These are phyloP conservation scores for Suillus cothurnatus DNA, from an alignment of 768 basidiomycete genomes.

Conservation along the genomic window DNA sequence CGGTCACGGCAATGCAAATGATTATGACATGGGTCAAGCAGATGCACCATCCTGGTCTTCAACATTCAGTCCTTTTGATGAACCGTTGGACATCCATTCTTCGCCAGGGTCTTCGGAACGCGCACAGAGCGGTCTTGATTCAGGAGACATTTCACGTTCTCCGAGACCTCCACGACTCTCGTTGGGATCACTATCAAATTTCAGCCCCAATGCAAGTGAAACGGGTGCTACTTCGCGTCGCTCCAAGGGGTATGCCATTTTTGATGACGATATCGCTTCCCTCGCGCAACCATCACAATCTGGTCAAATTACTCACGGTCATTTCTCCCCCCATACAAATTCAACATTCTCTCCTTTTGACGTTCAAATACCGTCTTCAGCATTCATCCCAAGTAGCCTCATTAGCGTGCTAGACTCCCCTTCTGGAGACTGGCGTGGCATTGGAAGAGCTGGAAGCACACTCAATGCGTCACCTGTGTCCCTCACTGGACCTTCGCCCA, in stretches of 20 bases:
- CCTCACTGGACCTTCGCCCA: slow-evolving; percentile 31
- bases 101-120: slow-evolving; percentile 19
- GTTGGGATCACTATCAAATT: slow-evolving; percentile 33
- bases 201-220: slow-evolving; percentile 17
- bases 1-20: slow-evolving; percentile 13
- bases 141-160: slow-evolving; percentile 21
- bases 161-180: slow-evolving; percentile 33
- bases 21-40: slow-evolving; percentile 13
- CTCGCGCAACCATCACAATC: slow-evolving; percentile 21
- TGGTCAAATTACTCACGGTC: slow-evolving; percentile 16
- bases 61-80: slow-evolving; percentile 35
- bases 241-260: slow-evolving; percentile 42
- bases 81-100: slow-evolving; percentile 17
- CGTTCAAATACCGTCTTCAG: slow-evolving; percentile 39
- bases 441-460: slow-evolving; percentile 16
- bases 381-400: slow-evolving; percentile 57
- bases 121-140: slow-evolving; percentile 15
- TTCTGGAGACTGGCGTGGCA: slow-evolving; percentile 54
- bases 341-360: slow-evolving; percentile 62
- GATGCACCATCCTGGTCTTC: slow-evolving; percentile 27
- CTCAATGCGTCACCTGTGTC: slow-evolving; percentile 47
- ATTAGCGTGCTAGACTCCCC: slow-evolving; percentile 50
- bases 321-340: slow-evolving; percentile 19
- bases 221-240: slow-evolving; percentile 23
- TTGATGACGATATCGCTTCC: slow-evolving; percentile 43